These are phyloP conservation scores for Plasmodium yoelii DNA, from an alignment of 169 alveolate genomes.

Conservation along the genomic window DNA sequence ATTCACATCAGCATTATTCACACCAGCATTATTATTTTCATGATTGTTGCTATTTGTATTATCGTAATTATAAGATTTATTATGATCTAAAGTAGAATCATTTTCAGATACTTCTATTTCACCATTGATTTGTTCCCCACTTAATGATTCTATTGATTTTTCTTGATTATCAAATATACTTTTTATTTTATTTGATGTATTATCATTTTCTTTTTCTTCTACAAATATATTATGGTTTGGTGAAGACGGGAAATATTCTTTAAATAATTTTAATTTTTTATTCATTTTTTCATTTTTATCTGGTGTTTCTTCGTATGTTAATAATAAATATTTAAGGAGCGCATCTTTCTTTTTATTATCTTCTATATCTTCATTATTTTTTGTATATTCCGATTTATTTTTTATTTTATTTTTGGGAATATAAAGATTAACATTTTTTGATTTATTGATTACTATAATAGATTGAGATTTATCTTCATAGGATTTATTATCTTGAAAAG, in stretches of 20 bases:
- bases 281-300: slow-evolving; percentile 32
- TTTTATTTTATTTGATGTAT: too few species aligned
- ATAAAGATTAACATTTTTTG: slow-evolving; percentile 46
- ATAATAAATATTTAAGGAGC: slow-evolving; percentile 34
- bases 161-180: too few species aligned
- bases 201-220: neutral
- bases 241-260: slow-evolving; percentile 40
- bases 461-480: slow-evolving; percentile 40
- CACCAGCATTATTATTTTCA: too few species aligned
- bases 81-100: too few species aligned
- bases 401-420: slow-evolving; percentile 11
- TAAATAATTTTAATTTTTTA: slow-evolving; percentile 12
- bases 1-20: too few species aligned
- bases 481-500: slow-evolving; percentile 25
- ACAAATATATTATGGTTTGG: neutral
- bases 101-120: too few species aligned
- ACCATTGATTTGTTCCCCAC: too few species aligned
- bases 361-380: neutral
- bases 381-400: too few species aligned
- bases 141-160: too few species aligned
- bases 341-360: neutral
- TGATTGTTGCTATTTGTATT: too few species aligned
- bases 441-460: slow-evolving; percentile 29
- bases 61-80: too few species aligned
- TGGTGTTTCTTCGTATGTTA: slow-evolving; percentile 29